Base-by-base conservation (phyloP, 1,284 basidiomycete genomes). In the Rhodotorula sp. region DNA sequence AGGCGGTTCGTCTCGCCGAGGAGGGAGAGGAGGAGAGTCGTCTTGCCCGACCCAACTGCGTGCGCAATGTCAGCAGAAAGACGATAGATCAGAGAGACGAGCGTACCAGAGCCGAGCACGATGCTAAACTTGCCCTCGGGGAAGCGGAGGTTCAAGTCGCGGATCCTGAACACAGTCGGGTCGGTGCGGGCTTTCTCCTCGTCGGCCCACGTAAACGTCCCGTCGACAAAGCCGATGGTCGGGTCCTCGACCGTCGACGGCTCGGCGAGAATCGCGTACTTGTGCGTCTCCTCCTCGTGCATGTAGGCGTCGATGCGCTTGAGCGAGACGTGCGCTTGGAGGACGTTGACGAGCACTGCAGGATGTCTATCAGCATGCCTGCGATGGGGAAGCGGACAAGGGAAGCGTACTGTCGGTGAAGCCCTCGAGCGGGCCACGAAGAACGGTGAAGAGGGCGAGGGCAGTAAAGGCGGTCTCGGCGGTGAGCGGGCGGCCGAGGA, bases 111-210 rank as follows among this genome's bases (percentile, higher is more conserved):
- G 2, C 84, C 84, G 37, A 81, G 78, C 29, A 84, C 74, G 60
- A 84, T 77, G 62, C 79, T 81, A 27, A 84, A 78, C 48, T 54
- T n/a, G 8, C 87, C 87, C 29, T 81, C 73, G 2, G 89, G 88
- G 73, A 90, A 89, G 21, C 73, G 77, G 59, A 91, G 78, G 75
- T 88, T 83, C 67, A 92, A 76, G 53, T 84, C 80, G 8, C 81
- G 79, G 4, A 87, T 80, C 25, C 77, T 74, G 80, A 86, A 87
- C 22, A 70, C 72, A 34, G 64, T 66, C 3, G 59, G 22, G 46
- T 79, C 73, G 21, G 51, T 39, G 36, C 69, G 51, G 32, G 79
- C 72, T 6, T 70, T 37, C 61, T 78, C 60, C 74, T 73, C 80
- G 53, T 71, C 76, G 32, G 75, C 71, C 75, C 80, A 80, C 8